These are phyloP conservation scores for Suillus decipiens DNA, from an alignment of 768 basidiomycete genomes.

Conservation along the genomic window DNA sequence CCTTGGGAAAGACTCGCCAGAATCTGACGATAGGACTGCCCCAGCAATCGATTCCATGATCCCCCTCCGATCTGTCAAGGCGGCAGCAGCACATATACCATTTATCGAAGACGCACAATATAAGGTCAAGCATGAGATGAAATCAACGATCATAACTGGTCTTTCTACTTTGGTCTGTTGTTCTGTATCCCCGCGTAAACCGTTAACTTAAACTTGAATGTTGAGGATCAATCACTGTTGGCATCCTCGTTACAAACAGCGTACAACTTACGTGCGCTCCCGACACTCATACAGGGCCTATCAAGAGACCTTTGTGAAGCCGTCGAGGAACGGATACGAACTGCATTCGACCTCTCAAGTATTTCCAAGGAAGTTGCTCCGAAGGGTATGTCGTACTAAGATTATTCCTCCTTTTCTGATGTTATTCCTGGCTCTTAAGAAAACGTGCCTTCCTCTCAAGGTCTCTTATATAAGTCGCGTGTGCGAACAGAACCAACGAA, in stretches of 20 bases:
- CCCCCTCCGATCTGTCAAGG: conserved; percentile 72
- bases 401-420: not conserved
- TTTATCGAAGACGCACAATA: conserved; percentile 71
- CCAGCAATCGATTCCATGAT: conserved; percentile 35
- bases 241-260: conserved; percentile 96
- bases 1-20: not conserved
- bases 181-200: not conserved
- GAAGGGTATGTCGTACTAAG: conserved; percentile 54
- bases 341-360: conserved; percentile 82
- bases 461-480: conserved; percentile 75
- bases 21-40: conserved; percentile 15
- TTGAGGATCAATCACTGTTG: conserved; percentile 84
- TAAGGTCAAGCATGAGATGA: conserved; percentile 84
- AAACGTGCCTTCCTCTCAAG: conserved; percentile 29
- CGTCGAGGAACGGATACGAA: conserved; percentile 78
- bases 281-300: conserved; percentile 78
- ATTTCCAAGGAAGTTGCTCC: conserved; percentile 84
- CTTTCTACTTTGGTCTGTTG: conserved; percentile 69
- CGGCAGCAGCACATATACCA: conserved; percentile 67
- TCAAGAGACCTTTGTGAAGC: conserved; percentile 79
- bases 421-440: conserved; percentile 18
- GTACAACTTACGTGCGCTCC: conserved; percentile 85
- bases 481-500: conserved; percentile 90
- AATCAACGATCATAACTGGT: conserved; percentile 83
- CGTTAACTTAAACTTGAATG: not conserved